Base-by-base conservation (phyloP, 495 filamentous ascomycete species). In the Penicillium steckii region DNA sequence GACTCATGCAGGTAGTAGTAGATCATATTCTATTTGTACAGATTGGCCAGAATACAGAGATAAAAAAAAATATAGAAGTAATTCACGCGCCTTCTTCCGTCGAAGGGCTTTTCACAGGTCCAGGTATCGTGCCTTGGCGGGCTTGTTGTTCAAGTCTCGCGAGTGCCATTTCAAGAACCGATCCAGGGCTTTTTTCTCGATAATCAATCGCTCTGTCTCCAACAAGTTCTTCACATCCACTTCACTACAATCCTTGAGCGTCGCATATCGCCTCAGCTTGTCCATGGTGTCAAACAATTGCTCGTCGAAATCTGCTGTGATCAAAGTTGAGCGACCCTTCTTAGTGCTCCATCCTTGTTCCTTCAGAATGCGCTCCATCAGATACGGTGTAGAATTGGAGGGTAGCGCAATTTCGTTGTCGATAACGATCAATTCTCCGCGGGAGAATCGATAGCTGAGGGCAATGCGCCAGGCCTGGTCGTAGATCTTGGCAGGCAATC, bases 381-480 rank as follows among this genome's bases (percentile, higher is more conserved):
- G 85, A 55, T 83, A 78, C 5, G 75, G 68, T 17, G 78, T 72
- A 43, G 85, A 75, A 4, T 72, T 60, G 27, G 72, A 58, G 9
- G 75, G 71, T 12, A 95, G 72, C 32, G 88, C 83, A 56, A 88
- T 78, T 26, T 79, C 75, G 56, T 87, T 85, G 53, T 91, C 85
- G 56, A 94, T 81, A 41, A 97, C 81, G 42, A 97, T 75, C 67
- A 99, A 71, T 75, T 97, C 88, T 15, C 90, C 92, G 50, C 86
- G 85, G 50, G 81, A 74, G 71, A 91, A 97, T 37, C 95, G 83
- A 71, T 95, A 96, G 57, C 87, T 91, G 48, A 99, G 79, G 1
- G 95, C 95, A 27, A 87, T 97, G 63, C 95, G 84, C 91, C 91
- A 97, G 9, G 95, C 95, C 61, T 95, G 72, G 67, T 97, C 92